Percentiles rank a stretch among this genome's conserved stretches.
phyloP scores from a whole-genome alignment of 306 rosid genomes.

The Lablab purpureus region DNA sequence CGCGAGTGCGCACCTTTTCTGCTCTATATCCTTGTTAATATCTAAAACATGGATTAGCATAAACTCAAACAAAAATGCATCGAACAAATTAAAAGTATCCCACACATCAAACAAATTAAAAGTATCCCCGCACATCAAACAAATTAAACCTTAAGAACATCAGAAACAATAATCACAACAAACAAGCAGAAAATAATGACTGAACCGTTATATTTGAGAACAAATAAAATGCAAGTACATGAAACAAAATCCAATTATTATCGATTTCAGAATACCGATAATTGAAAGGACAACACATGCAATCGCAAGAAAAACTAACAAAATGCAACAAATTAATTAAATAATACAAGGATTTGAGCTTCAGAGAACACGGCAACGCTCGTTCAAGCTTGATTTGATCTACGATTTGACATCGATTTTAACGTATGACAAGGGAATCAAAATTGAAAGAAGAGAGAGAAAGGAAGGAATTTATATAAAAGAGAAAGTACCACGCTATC shows the following conservation, averaged over 20 bases:
- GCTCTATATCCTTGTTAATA: background rate
- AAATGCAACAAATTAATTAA: background rate
- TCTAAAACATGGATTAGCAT: slow-evolving; percentile 7
- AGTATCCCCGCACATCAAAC: background rate
- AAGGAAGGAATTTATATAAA: background rate
- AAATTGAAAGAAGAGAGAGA: background rate
- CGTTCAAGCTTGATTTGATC: background rate
- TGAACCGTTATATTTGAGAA: background rate
- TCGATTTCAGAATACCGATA: background rate
- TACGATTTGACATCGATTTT: background rate
- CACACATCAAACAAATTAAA: background rate
- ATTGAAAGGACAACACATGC: background rate
- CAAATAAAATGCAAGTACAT: background rate
- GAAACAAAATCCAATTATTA: background rate
- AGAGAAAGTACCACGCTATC: slow-evolving; percentile 54
- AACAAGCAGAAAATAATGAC: background rate
- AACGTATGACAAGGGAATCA: background rate
- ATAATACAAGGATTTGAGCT: slow-evolving; percentile 34
- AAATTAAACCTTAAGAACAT: background rate
- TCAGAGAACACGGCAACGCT: background rate
- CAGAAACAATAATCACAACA: background rate
- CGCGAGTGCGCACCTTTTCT: background rate
- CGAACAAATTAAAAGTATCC: background rate
- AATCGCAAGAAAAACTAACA: background rate
- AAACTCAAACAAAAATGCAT: background rate